Evolutionary conservation across 805 yeast species (phyloP), one percentile per base, ranked within the genome.

Genomic region (Yarrowia divulgata): DNA sequence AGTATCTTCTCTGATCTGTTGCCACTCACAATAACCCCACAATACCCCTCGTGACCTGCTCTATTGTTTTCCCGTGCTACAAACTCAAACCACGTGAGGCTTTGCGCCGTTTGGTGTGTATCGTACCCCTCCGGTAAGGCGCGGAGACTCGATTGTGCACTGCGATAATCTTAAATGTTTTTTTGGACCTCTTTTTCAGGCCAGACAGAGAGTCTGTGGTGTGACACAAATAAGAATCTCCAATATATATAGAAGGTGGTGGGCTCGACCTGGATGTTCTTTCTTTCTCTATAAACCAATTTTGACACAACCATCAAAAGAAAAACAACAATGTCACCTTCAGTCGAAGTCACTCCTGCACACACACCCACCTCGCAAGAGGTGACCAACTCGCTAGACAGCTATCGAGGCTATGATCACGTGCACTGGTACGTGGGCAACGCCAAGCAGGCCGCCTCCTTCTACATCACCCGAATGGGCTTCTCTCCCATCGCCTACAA

Each of bases 371-470:
- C 66, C 66, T 60, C 52, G 13, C 13, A 43, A 19, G 66, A 60
- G 66, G 66, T 60, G 32, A 60, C 66, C 40, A 45, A 14, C 52
- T 43, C 68, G 43, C 46, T 63, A 32, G 68, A 63, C 23, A 63
- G 57, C 68, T 75, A 72, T 49, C 69, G 67, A 29, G 85, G 84
- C n/a, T 90, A 88, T 74, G 88, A 85, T 77, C 88, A 88, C 73
- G 81, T 90, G 3, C 88, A 89, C 14, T 85, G 89, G 82, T 89
- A 88, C 71, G 89, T 88, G 13, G 85, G 91, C n/a, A 90, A 90
- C 72, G 90, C 94, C 32, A 87, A 85, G 70, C 86, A 85, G 71
- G 80, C 86, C 55, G 88, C 96, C 0, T 75, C 78, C 29, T 84
- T 83, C 74, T 85, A 88, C 70, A 81, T 85, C 55, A 74, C 81